Evolutionary conservation across 78 protist species (phyloP).

Genomic region (Speleostelium caveatum): DNA sequence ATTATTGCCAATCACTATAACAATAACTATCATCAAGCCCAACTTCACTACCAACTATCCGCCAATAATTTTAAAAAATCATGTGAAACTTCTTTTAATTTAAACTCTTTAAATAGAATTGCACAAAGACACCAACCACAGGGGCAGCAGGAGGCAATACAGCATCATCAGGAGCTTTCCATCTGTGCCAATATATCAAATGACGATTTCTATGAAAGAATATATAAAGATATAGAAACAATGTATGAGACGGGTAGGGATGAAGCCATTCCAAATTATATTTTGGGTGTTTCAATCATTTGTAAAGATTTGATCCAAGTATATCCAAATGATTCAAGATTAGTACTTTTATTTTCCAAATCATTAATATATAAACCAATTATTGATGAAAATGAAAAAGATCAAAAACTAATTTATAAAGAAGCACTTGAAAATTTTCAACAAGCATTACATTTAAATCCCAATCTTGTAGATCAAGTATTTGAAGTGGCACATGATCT

Average conservation of each 20-base stretch:
- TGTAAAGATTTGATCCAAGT: constrained; percentile 17
- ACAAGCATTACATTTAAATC: constrained; percentile 3
- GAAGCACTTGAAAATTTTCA: constrained; percentile 43
- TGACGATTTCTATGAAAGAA: not conserved
- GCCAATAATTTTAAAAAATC: constrained; percentile 5
- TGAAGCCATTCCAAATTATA: constrained; percentile 28
- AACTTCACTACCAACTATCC: constrained; percentile 23
- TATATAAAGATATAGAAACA: constrained; percentile 4
- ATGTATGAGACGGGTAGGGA: constrained; percentile 31
- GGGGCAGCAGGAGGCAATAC: not conserved
- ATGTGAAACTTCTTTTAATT: constrained; percentile 1
- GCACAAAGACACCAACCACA: not conserved
- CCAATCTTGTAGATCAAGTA: not conserved
- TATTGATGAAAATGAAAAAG: constrained; percentile 11
- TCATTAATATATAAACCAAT: constrained; percentile 56
- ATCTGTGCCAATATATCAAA: not conserved
- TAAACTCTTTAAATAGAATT: not conserved
- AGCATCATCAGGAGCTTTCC: too few relatives aligned
- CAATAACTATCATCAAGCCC: not conserved
- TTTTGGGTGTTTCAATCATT: constrained; percentile 33
- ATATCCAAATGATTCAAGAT: constrained; percentile 2
- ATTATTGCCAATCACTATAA: constrained; percentile 43
- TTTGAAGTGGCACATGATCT: constrained; percentile 52
- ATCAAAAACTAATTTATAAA: not conserved
- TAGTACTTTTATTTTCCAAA: constrained; percentile 18